Evolutionary conservation across 2,329 filamentous ascomycete genomes (phyloP).

Genomic region (Pestalotiopsis sp.): DNA sequence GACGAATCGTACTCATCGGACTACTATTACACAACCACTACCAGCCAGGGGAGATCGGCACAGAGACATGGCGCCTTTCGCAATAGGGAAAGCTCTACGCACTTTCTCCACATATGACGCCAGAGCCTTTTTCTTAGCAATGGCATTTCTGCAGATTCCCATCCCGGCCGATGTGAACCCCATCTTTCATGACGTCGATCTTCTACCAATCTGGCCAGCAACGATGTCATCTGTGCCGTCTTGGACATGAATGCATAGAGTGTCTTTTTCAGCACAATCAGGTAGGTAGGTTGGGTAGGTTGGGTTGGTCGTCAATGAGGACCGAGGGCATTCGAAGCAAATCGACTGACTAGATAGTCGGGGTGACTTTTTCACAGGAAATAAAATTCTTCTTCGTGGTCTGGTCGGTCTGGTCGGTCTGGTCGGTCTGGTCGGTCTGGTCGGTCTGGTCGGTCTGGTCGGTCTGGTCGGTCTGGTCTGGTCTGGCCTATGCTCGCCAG

Average conservation of each 20-base stretch:
- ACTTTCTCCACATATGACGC: conserved; percentile 8
- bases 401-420: not conserved
- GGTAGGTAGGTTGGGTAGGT: not conserved
- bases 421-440: not conserved
- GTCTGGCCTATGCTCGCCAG: not conserved
- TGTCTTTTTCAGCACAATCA: not conserved
- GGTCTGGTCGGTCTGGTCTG: not conserved
- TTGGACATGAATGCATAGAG: not conserved
- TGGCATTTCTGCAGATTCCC: conserved; percentile 8
- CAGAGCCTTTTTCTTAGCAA: conserved; percentile 4
- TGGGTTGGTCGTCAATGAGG: not conserved
- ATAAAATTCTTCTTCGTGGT: not conserved
- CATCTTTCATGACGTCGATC: conserved; percentile 6
- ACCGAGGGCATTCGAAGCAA: not conserved
- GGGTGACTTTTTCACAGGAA: too few species aligned
- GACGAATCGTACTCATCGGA: not conserved
- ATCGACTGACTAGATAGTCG: too few species aligned
- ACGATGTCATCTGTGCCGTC: conserved; percentile 1
- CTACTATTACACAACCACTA: not conserved
- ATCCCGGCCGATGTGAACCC: not conserved
- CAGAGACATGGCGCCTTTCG: not conserved
- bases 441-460: not conserved
- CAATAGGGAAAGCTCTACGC: not conserved
- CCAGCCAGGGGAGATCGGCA: not conserved
- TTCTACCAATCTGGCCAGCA: not conserved